Conservation (phyloP, 2,329 filamentous ascomycete species). For the Rhynchosporium agropyri region DNA sequence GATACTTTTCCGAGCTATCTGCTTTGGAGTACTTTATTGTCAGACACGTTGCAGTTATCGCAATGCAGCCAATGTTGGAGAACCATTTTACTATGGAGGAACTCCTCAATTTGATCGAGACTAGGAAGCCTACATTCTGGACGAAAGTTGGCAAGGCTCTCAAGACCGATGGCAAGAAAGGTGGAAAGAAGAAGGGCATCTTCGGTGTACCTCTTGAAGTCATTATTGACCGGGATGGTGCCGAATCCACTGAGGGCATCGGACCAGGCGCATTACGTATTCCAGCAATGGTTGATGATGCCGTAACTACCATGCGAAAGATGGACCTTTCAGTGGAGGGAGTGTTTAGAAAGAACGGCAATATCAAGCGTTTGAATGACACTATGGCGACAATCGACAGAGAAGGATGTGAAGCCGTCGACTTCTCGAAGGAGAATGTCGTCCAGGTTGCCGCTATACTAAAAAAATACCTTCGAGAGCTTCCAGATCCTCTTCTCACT, state of each 20-base stretch:
- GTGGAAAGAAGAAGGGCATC: slow-evolving; percentile 86
- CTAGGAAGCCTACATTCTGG: slow-evolving; percentile 93
- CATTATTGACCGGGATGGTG: slow-evolving; percentile 89
- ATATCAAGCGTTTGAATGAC: slow-evolving; percentile 91
- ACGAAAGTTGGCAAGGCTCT: slow-evolving; percentile 97
- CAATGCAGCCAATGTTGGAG: slow-evolving; percentile 90
- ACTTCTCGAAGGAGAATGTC: slow-evolving; percentile 84
- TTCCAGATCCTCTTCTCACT: slow-evolving; percentile 92
- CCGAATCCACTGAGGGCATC: slow-evolving; percentile 96
- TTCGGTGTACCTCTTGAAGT: slow-evolving; percentile 89
- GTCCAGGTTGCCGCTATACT: slow-evolving; percentile 92
- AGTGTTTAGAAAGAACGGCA: slow-evolving; percentile 98
- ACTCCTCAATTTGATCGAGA: slow-evolving; percentile 88
- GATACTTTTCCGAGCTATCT: slow-evolving; percentile 95
- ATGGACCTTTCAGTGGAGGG: slow-evolving; percentile 99
- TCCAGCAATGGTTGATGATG: slow-evolving; percentile 92
- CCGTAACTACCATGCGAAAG: slow-evolving; percentile 91
- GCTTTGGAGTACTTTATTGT: slow-evolving; percentile 97
- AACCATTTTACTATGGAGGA: slow-evolving; percentile 93
- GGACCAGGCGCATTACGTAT: slow-evolving; percentile 89
- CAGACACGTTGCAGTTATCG: slow-evolving; percentile 89
- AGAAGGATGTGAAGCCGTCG: slow-evolving; percentile 81
- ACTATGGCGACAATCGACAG: slow-evolving; percentile 84
- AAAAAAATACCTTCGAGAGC: slow-evolving; percentile 92
- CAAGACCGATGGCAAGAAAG: slow-evolving; percentile 79